Evolutionary conservation across 306 rosid species (phyloP).

Genomic region (Fragaria iinumae): DNA sequence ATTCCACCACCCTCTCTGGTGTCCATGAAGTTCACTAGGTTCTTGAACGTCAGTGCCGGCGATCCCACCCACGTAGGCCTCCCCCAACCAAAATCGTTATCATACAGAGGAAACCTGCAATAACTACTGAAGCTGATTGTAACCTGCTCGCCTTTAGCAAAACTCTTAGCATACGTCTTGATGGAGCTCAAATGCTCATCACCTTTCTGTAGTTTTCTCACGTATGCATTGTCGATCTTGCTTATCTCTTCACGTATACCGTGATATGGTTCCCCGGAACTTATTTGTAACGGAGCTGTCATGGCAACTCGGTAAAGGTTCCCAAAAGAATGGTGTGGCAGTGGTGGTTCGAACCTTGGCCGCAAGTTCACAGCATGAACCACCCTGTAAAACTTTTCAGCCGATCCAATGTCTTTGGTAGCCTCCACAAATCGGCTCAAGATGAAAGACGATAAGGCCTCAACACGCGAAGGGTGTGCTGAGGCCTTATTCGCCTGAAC

Average conservation of each 20-base stretch:
- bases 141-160: background rate
- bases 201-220: slow-evolving; percentile 4
- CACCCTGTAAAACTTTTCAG: background rate
- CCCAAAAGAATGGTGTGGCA: slow-evolving; percentile 9
- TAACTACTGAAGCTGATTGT: slow-evolving; percentile 6
- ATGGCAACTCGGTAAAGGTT: slow-evolving; percentile 7
- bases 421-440: slow-evolving; percentile 43
- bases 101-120: slow-evolving; percentile 22
- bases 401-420: slow-evolving; percentile 6
- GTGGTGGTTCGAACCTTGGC: slow-evolving; percentile 13
- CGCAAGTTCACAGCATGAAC: slow-evolving; percentile 16
- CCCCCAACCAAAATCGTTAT: slow-evolving; percentile 47
- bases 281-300: background rate
- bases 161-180: background rate
- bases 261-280: background rate
- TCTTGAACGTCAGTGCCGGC: slow-evolving; percentile 37
- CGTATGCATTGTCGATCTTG: background rate
- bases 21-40: slow-evolving; percentile 46
- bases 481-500: background rate
- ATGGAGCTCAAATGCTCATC: background rate
- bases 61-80: slow-evolving; percentile 50
- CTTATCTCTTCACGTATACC: slow-evolving; percentile 21
- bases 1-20: slow-evolving; percentile 41
- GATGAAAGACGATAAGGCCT: slow-evolving; percentile 53
- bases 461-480: slow-evolving; percentile 39